A percentile compares a stretch with the other conserved stretches of the same genome.
Conservation (phyloP, 83 land plant genomes). For the Isoetes engelmannii region DNA sequence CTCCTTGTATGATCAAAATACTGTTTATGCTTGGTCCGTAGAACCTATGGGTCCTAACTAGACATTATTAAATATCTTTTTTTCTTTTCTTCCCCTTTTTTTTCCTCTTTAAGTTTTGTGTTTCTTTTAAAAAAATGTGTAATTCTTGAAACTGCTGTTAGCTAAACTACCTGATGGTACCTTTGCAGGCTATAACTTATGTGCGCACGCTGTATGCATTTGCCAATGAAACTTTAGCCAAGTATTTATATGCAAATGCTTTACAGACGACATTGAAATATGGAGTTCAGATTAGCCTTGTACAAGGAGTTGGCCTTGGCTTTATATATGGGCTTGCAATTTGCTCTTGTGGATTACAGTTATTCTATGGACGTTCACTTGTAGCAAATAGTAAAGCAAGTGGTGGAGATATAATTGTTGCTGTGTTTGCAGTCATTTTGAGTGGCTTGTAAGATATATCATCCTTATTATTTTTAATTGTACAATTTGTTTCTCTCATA, state of each 20-base stretch:
- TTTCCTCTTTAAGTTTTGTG: too few species aligned
- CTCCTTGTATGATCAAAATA: too few species aligned
- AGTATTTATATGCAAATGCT: constrained; percentile 1
- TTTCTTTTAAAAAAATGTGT: too few species aligned
- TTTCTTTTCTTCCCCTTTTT: too few species aligned
- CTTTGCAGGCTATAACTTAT: constrained; percentile 5
- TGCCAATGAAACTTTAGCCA: constrained; percentile 4
- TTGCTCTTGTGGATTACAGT: constrained; percentile 1
- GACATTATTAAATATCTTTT: too few species aligned
- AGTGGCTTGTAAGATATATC: constrained; percentile 1
- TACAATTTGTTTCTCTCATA: too few species aligned
- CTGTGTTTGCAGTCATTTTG: constrained; percentile 1
- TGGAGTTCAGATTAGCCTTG: constrained; percentile 4
- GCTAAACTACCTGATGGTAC: too few species aligned
- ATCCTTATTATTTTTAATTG: too few species aligned
- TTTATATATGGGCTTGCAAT: constrained; percentile 7
- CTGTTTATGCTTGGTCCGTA: too few species aligned
- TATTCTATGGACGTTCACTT: constrained; percentile 4
- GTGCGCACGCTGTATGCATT: constrained; percentile 3
- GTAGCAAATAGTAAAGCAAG: neutral
- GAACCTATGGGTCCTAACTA: too few species aligned
- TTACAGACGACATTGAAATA: constrained; percentile 1
- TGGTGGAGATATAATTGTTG: constrained; percentile 7
- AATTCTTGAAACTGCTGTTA: too few species aligned
- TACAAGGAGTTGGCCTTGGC: constrained; percentile 4